phyloP scores from a whole-genome alignment of 768 basidiomycete genomes.

The Boletus pseudopeckii region DNA sequence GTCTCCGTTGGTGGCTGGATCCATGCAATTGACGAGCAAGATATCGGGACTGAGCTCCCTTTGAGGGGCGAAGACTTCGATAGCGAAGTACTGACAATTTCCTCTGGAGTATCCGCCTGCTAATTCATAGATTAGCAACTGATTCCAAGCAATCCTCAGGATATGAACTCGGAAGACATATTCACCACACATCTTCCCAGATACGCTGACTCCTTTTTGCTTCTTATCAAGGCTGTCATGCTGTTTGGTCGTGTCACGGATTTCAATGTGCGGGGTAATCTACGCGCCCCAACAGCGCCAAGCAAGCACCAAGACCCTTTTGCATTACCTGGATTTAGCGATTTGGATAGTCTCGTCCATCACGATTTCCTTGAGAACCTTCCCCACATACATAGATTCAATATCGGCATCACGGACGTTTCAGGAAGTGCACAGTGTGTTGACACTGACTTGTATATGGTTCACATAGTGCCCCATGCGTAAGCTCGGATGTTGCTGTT shows the following conservation, averaged over 20 bases:
- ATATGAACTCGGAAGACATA: conserved; percentile 57
- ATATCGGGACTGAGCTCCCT: conserved; percentile 82
- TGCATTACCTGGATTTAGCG: conserved; percentile 59
- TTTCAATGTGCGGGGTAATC: conserved; percentile 72
- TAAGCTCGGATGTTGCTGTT: conserved; percentile 34
- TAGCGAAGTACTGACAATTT: conserved; percentile 48
- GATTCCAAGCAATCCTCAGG: conserved; percentile 73
- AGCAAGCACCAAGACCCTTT: conserved; percentile 76
- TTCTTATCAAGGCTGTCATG: conserved; percentile 82
- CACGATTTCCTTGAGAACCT: conserved; percentile 67
- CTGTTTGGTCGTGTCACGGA: conserved; percentile 83
- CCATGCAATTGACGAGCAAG: conserved; percentile 79
- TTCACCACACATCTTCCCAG: conserved; percentile 69
- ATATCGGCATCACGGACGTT: conserved; percentile 56
- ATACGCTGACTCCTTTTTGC: conserved; percentile 79
- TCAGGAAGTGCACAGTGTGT: conserved; percentile 53
- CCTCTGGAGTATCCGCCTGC: conserved; percentile 3
- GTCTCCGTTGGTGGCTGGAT: conserved; percentile 82
- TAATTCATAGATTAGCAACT: conserved; percentile 41
- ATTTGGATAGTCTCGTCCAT: conserved; percentile 66
- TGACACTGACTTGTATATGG: conserved; percentile 85
- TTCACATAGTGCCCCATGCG: conserved; percentile 84
- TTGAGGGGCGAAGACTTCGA: conserved; percentile 75
- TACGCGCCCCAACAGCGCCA: conserved; percentile 62
- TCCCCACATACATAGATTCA: conserved; percentile 64